These are phyloP conservation scores for Rhizopogon rudus DNA, from an alignment of 768 basidiomycete species.

Conservation along the genomic window DNA sequence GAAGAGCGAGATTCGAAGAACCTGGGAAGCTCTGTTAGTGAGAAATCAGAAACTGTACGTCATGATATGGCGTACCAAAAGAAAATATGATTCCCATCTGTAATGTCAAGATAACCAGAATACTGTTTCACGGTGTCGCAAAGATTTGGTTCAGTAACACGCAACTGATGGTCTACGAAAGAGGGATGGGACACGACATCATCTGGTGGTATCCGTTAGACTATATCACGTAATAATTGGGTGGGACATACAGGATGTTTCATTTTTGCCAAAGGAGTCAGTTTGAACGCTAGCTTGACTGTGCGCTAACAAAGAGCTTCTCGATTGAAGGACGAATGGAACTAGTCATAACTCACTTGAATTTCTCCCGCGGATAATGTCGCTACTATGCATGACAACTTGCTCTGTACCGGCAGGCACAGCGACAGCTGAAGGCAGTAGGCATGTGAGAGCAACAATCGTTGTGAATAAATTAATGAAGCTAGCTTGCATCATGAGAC, in stretches of 20 bases:
- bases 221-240: not conserved
- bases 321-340: not conserved
- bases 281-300: no score
- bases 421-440: not conserved
- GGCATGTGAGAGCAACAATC: not conserved
- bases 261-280: not conserved
- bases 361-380: not conserved
- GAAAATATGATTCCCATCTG: slow-evolving; percentile 42
- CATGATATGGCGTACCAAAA: not conserved
- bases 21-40: slow-evolving; percentile 12
- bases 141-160: slow-evolving; percentile 37
- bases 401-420: not conserved
- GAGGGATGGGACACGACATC: not conserved
- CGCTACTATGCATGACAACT: not conserved
- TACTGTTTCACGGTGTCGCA: slow-evolving; percentile 52
- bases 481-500: not conserved
- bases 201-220: not conserved
- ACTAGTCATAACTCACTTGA: not conserved
- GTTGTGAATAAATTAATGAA: not conserved
- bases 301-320: not conserved
- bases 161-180: slow-evolving; percentile 10
- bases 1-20: slow-evolving; percentile 23
- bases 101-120: slow-evolving; percentile 55
- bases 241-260: not conserved
- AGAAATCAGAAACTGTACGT: not conserved